These are phyloP conservation scores for Smittium mucronatum DNA, from an alignment of 371 early-diverging fungal species.

Conservation along the genomic window DNA sequence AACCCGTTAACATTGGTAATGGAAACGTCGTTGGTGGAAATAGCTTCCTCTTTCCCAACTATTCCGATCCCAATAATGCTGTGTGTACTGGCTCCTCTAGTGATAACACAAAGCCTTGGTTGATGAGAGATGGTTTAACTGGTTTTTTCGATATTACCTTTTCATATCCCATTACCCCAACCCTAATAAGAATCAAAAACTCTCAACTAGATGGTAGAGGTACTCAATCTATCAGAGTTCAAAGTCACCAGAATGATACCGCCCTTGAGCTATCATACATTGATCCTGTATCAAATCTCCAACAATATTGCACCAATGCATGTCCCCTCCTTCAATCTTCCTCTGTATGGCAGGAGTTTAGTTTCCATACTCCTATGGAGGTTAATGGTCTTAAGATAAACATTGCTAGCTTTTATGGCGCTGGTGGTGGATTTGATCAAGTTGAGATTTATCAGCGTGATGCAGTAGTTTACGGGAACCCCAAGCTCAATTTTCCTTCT, in stretches of 20 bases:
- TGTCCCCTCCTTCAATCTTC: conserved; percentile 42
- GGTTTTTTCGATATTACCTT: conserved; percentile 54
- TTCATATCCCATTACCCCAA: conserved; percentile 43
- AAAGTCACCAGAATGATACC: conserved; percentile 37
- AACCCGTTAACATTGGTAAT: conserved; percentile 25
- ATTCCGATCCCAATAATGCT: conserved; percentile 35
- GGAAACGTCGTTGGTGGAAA: conserved; percentile 28
- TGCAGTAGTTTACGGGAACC: conserved; percentile 20
- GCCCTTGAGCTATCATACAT: conserved; percentile 42
- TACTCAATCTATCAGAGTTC: conserved; percentile 48
- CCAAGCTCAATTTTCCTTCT: conserved; percentile 25
- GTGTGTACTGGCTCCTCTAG: conserved; percentile 36
- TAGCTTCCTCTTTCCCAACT: conserved; percentile 20
- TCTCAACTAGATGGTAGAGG: conserved; percentile 43
- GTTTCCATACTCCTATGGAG: conserved; percentile 30
- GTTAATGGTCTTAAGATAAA: conserved; percentile 43
- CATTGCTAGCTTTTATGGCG: conserved; percentile 56
- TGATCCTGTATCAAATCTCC: conserved; percentile 37
- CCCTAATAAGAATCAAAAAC: conserved; percentile 53
- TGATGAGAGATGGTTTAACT: conserved; percentile 43
- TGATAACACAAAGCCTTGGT: conserved; percentile 39
- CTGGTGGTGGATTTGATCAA: conserved; percentile 53
- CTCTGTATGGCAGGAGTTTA: conserved; percentile 44
- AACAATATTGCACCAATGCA: conserved; percentile 38
- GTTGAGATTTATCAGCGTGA: conserved; percentile 54